Percentiles rank a stretch among this genome's conserved stretches.
phyloP scores from a whole-genome alignment of 225 moss, liverwort and hornwort genomes.

The Polytrichum commune region DNA sequence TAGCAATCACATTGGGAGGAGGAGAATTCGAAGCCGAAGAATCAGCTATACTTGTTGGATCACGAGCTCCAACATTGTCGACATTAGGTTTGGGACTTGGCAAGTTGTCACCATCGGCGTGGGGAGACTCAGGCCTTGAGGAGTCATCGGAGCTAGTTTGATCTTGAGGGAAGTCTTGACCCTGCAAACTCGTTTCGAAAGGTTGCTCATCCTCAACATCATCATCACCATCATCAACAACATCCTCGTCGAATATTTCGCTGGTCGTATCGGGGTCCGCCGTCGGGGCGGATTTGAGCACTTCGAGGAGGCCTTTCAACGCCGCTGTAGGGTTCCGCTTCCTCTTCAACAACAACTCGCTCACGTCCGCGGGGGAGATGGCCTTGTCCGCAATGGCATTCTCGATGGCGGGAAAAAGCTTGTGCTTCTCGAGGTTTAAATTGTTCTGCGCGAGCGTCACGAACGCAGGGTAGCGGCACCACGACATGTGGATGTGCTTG shows the following conservation, averaged over 20 bases:
- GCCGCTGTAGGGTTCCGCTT: conserved; percentile 1
- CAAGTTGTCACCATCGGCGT: too few relatives aligned
- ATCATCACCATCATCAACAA: too few relatives aligned
- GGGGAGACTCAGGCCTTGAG: too few relatives aligned
- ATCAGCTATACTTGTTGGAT: too few relatives aligned
- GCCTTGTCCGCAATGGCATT: conserved; percentile 1
- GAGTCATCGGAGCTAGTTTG: too few relatives aligned
- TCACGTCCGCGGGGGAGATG: conserved; percentile 5
- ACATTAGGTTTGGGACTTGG: too few relatives aligned
- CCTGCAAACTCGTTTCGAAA: too few relatives aligned
- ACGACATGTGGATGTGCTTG: conserved; percentile 48
- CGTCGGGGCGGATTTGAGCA: neutral
- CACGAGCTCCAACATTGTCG: too few relatives aligned
- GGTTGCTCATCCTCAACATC: too few relatives aligned
- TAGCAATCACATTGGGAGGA: too few relatives aligned
- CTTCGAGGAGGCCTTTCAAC: neutral
- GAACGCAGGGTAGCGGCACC: conserved; percentile 42
- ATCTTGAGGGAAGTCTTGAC: too few relatives aligned
- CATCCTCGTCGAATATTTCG: neutral
- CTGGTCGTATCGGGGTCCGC: neutral
- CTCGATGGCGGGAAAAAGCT: neutral
- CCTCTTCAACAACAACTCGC: conserved; percentile 2
- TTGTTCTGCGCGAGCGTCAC: neutral
- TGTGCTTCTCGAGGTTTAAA: neutral
- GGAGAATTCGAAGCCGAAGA: too few relatives aligned